Base-by-base conservation (phyloP, 768 basidiomycete species). In the Agaricus blazei region DNA sequence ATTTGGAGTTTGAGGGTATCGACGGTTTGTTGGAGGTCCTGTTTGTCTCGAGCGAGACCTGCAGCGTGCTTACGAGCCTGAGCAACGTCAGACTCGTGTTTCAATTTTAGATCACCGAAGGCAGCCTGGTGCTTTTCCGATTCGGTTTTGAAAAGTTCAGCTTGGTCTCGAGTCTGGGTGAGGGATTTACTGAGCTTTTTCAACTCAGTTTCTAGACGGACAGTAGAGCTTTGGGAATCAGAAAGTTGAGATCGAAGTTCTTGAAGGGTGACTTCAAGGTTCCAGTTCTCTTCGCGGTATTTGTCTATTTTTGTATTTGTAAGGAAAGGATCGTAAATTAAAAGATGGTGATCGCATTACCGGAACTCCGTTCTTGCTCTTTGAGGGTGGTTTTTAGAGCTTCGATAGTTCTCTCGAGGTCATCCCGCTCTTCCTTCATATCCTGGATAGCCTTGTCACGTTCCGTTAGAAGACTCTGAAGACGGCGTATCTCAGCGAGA, bases 231-330 rank as follows among this genome's bases (percentile, higher is more conserved):
- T 59, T 90, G 85, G 1, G 83, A 78, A 48, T 89, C 85, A 29
- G 78, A 65, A 45, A 88, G 75, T 60, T 90, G 84, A 1, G 81
- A 72, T 38, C 87, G 86, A 24, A 94, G 78, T 57, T 97, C 94
- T 67, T 98, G 96, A 28, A 93, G 75, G 14, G 82, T 81, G 48
- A 98, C 93, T 74, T 98, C 96, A 55, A 98, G 84, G 65, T 98
- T 96, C 97, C 97, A 98, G 68, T 97, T 98, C 72, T 95, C 93
- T 72, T 98, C 96, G 72, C 93, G 93, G 83, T 85, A 96, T 60
- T 93, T 93, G 68, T 98, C 96, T 88, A 54, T 47, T 37, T n/a
- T 6, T 27, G 29, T 48, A 57, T 4, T 4, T 34, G 37, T 40
- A 37, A 49, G 45, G n/a, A 48, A 15, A 48, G 48, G 14, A 28